These are phyloP conservation scores for Ilex paraguariensis DNA, from an alignment of 305 asterid species.

Conservation along the genomic window DNA sequence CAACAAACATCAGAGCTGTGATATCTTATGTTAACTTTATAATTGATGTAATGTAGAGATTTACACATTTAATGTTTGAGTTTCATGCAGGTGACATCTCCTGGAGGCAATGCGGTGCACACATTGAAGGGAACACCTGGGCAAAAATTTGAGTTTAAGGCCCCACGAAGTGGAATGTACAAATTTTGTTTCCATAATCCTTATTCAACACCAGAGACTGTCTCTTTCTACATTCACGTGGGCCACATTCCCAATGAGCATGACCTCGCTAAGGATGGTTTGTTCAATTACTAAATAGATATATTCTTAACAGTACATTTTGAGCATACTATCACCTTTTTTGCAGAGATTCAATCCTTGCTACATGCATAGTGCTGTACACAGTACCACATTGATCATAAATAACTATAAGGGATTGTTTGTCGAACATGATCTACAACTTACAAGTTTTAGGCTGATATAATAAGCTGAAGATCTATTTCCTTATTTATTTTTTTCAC, in stretches of 20 bases:
- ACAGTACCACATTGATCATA: no score
- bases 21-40: background rate
- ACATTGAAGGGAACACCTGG: slow-evolving; percentile 86
- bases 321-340: no score
- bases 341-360: no score
- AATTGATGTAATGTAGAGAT: background rate
- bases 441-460: no score
- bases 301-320: no score
- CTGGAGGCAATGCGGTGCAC: slow-evolving; percentile 58
- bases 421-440: no score
- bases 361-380: no score
- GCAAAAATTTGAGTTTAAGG: slow-evolving; percentile 88
- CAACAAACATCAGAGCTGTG: background rate
- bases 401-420: no score
- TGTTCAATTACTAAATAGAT: slow-evolving; percentile 17
- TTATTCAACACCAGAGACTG: slow-evolving; percentile 79
- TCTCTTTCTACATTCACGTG: slow-evolving; percentile 86
- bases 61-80: slow-evolving; percentile 10
- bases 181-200: slow-evolving; percentile 96
- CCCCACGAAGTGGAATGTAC: slow-evolving; percentile 93
- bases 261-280: slow-evolving; percentile 94
- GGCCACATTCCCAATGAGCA: slow-evolving; percentile 92
- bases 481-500: background rate
- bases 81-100: slow-evolving; percentile 71
- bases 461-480: background rate